Evolutionary conservation across 2,329 filamentous ascomycete genomes (phyloP).

Genomic region (Lasiodiplodia gonubiensis): DNA sequence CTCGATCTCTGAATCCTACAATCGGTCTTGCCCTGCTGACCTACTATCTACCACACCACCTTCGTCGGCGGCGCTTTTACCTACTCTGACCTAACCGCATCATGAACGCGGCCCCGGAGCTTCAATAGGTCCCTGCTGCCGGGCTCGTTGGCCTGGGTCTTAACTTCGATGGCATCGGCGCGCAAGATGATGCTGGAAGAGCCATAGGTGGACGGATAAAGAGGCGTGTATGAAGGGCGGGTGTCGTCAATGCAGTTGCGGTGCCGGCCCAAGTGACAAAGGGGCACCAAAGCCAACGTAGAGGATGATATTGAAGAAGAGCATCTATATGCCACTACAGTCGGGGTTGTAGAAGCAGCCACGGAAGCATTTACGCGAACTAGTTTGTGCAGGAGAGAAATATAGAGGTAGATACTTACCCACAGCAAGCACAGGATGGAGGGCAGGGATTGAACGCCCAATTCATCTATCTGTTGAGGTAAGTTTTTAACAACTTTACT

Average conservation of each 20-base stretch:
- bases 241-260: slow-evolving; percentile 60
- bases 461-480: slow-evolving; percentile 41
- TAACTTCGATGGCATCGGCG: slow-evolving; percentile 63
- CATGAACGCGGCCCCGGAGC: slow-evolving; percentile 40
- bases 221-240: slow-evolving; percentile 55
- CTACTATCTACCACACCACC: slow-evolving; percentile 46
- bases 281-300: slow-evolving; percentile 56
- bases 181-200: slow-evolving; percentile 63
- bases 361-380: slow-evolving; percentile 57
- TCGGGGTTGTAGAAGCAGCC: slow-evolving; percentile 62
- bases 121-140: slow-evolving; percentile 53
- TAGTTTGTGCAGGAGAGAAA: slow-evolving; percentile 56
- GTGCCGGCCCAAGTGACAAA: slow-evolving; percentile 44
- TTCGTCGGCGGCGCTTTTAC: slow-evolving; percentile 53
- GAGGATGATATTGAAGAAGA: slow-evolving; percentile 51
- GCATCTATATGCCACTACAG: slow-evolving; percentile 59
- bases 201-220: slow-evolving; percentile 59
- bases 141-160: slow-evolving; percentile 58
- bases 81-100: slow-evolving; percentile 56
- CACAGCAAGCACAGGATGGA: slow-evolving; percentile 37
- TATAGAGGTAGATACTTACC: slow-evolving; percentile 41
- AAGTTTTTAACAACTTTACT: neutral
- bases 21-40: slow-evolving; percentile 54
- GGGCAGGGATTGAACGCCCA: slow-evolving; percentile 46
- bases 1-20: slow-evolving; percentile 58